A percentile compares a stretch with the other conserved stretches of the same genome.
phyloP scores from a whole-genome alignment of 169 alveolate species.

The Perkinsus chesapeaki region DNA sequence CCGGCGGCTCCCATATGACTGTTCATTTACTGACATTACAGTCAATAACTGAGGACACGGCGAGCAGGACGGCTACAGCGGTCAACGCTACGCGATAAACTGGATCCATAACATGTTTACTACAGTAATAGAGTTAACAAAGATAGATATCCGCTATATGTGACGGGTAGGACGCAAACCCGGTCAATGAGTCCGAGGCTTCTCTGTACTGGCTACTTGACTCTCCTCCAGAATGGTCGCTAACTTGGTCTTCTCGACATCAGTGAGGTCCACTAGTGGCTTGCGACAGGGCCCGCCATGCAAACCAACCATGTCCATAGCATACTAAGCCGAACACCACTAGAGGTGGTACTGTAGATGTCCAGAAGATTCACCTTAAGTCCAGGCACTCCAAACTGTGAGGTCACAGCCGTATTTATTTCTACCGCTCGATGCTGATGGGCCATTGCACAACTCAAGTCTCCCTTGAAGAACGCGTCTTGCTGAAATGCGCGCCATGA shows the following conservation, averaged over 20 bases:
- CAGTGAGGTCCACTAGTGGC: not conserved
- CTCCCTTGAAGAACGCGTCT: not conserved
- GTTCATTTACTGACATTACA: no score
- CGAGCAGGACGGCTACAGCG: no score
- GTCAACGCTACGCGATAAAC: no score
- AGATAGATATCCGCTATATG: not conserved
- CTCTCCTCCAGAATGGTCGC: not conserved
- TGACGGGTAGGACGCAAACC: not conserved
- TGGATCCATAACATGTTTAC: no score
- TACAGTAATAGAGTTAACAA: no score
- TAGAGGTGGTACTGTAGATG: not conserved
- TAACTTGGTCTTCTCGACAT: not conserved
- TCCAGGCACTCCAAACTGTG: not conserved
- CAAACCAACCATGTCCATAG: not conserved
- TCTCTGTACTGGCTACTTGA: not conserved
- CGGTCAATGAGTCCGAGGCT: not conserved
- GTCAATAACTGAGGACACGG: no score
- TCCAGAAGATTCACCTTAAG: not conserved
- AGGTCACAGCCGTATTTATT: not conserved
- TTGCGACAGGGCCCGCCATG: not conserved
- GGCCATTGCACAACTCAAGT: not conserved
- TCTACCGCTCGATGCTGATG: not conserved
- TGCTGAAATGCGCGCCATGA: not conserved
- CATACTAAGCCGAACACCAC: not conserved
- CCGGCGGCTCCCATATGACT: no score